phyloP scores from a whole-genome alignment of 2,329 filamentous ascomycete species.

The Aspergillus quadricinctus region DNA sequence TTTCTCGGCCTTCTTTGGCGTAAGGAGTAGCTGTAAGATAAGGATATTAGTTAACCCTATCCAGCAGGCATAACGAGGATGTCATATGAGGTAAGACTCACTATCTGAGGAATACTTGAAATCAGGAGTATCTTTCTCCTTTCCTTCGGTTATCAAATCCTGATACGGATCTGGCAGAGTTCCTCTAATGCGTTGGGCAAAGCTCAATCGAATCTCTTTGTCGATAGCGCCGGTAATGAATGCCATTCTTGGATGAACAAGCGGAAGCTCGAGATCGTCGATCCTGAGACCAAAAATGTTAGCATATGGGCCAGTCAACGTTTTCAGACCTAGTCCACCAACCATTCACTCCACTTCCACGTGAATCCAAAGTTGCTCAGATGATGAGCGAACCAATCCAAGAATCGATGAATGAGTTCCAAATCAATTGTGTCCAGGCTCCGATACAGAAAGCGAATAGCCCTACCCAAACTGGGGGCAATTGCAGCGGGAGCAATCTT shows the following conservation, averaged over 20 bases:
- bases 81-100: conserved; percentile 42
- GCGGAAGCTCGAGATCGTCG: conserved; percentile 72
- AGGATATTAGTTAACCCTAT: conserved; percentile 10
- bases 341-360: conserved; percentile 99
- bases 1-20: conserved; percentile 74
- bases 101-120: conserved; percentile 82
- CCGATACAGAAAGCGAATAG: conserved; percentile 86
- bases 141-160: conserved; percentile 72
- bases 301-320: conserved; percentile 6
- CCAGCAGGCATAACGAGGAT: not conserved
- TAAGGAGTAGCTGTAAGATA: conserved; percentile 65
- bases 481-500: conserved; percentile 96
- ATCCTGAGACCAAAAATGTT: conserved; percentile 46
- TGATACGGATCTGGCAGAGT: conserved; percentile 84
- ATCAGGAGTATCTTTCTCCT: conserved; percentile 92
- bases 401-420: conserved; percentile 78
- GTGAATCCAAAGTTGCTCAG: conserved; percentile 98
- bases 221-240: conserved; percentile 89
- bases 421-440: conserved; percentile 79
- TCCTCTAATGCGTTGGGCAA: conserved; percentile 91
- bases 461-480: conserved; percentile 85
- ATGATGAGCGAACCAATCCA: conserved; percentile 98
- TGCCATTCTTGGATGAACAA: conserved; percentile 81
- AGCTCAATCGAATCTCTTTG: conserved; percentile 94
- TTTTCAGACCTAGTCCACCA: conserved; percentile 22